Conservation (phyloP, 1,284 basidiomycete species). For the Agroathelia rolfsii region DNA sequence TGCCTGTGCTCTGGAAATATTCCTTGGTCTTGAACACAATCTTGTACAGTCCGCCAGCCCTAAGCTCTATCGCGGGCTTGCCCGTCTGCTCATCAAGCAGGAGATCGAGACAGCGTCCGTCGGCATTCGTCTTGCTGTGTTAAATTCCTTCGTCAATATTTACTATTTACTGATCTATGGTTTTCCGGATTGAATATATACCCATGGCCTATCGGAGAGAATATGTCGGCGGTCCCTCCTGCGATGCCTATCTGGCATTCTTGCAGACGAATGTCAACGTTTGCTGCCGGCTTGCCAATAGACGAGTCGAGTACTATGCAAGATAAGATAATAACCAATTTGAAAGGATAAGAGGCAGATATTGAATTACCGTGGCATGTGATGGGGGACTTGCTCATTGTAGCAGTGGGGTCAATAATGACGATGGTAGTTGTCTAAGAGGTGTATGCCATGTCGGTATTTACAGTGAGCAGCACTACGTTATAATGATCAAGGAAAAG, state of each 20-base stretch:
- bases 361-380: slow-evolving; percentile 70
- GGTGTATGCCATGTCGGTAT: too few species aligned
- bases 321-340: not conserved
- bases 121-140: slow-evolving; percentile 62
- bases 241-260: slow-evolving; percentile 22
- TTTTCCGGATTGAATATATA: slow-evolving; percentile 20
- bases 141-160: too few species aligned
- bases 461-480: too few species aligned
- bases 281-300: slow-evolving; percentile 68
- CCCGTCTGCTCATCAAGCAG: slow-evolving; percentile 39
- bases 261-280: slow-evolving; percentile 55
- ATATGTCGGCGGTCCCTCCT: slow-evolving; percentile 26
- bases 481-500: too few species aligned
- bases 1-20: slow-evolving; percentile 61
- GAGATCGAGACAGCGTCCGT: slow-evolving; percentile 74
- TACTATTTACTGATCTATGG: slow-evolving; percentile 4
- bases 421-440: too few species aligned
- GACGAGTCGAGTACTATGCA: slow-evolving; percentile 75
- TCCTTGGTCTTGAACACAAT: slow-evolving; percentile 76
- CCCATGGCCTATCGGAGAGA: slow-evolving; percentile 53
- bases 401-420: slow-evolving; percentile 13
- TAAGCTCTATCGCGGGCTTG: slow-evolving; percentile 32
- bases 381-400: slow-evolving; percentile 67
- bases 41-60: slow-evolving; percentile 60
- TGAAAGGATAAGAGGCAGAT: not conserved